Conservation (phyloP, 2,329 filamentous ascomycete genomes). For the Lachnellula willkommii region DNA sequence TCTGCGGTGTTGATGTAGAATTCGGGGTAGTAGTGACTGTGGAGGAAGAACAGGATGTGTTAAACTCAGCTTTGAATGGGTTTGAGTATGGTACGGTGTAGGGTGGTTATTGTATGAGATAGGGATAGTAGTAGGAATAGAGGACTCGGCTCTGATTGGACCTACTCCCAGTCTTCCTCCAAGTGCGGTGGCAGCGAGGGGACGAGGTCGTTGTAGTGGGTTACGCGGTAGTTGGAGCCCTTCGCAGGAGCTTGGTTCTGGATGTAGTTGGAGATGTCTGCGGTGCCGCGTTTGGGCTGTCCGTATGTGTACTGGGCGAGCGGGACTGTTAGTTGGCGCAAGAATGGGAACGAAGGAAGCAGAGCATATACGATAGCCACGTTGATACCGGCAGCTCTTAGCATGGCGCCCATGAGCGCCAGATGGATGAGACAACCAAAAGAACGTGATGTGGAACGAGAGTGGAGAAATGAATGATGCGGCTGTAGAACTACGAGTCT, state of each 20-base stretch:
- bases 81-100: too few species aligned
- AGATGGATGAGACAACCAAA: too few species aligned
- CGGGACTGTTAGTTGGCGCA: too few species aligned
- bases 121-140: too few species aligned
- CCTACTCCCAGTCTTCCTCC: conserved; percentile 10
- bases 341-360: neutral
- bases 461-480: too few species aligned
- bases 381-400: conserved; percentile 17
- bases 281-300: conserved; percentile 29
- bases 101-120: too few species aligned
- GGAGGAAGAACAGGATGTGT: too few species aligned
- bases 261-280: conserved; percentile 27
- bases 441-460: too few species aligned
- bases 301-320: conserved; percentile 27
- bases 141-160: too few species aligned
- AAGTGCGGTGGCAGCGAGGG: conserved; percentile 56
- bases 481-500: too few species aligned
- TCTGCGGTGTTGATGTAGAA: conserved; percentile 20
- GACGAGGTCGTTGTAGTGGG: conserved; percentile 62
- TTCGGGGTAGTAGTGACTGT: conserved; percentile 18
- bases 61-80: too few species aligned
- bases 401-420: conserved; percentile 13
- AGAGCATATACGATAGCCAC: conserved; percentile 16
- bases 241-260: conserved; percentile 15
- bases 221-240: conserved; percentile 54